Conservation (phyloP, 768 basidiomycete species). For the Clitopilus hobsonii region DNA sequence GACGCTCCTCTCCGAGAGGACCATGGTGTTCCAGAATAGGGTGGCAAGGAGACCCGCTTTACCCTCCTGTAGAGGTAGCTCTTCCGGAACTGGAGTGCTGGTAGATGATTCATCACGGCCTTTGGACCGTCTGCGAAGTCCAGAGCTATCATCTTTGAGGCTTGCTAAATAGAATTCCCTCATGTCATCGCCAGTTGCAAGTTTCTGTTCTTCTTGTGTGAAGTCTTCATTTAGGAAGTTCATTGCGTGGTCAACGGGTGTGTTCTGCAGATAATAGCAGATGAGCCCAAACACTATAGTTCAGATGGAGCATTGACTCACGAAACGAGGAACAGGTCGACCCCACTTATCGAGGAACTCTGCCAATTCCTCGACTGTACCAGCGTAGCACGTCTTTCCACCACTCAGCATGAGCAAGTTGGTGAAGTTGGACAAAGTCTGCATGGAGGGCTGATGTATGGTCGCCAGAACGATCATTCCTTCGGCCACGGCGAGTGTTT, state of each 20-base stretch:
- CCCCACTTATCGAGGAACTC: slow-evolving; percentile 36
- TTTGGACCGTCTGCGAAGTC: neutral
- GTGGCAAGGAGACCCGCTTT: slow-evolving; percentile 14
- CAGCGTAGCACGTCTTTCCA: slow-evolving; percentile 41
- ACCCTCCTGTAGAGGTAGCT: neutral
- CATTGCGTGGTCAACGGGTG: slow-evolving; percentile 58
- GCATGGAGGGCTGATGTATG: slow-evolving; percentile 66
- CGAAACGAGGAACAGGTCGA: slow-evolving; percentile 29
- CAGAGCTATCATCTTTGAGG: neutral
- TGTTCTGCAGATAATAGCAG: slow-evolving; percentile 31
- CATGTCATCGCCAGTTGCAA: slow-evolving; percentile 21
- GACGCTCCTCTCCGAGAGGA: slow-evolving; percentile 43
- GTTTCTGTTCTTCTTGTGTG: slow-evolving; percentile 13
- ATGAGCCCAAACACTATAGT: slow-evolving; percentile 3
- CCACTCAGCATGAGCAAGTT: slow-evolving; percentile 51
- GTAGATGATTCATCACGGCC: neutral
- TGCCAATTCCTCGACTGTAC: slow-evolving; percentile 35
- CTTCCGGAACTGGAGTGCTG: neutral
- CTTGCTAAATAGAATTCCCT: slow-evolving; percentile 29
- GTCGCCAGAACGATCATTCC: slow-evolving; percentile 57
- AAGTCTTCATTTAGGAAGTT: slow-evolving; percentile 52
- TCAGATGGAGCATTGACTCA: slow-evolving; percentile 7
- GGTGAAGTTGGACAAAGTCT: slow-evolving; percentile 57
- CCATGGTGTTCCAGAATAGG: slow-evolving; percentile 35
- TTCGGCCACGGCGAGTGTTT: slow-evolving; percentile 36